Percentiles rank a stretch among this genome's conserved stretches.
Conservation (phyloP, 2,329 filamentous ascomycete species). For the Penicillium sp. region DNA sequence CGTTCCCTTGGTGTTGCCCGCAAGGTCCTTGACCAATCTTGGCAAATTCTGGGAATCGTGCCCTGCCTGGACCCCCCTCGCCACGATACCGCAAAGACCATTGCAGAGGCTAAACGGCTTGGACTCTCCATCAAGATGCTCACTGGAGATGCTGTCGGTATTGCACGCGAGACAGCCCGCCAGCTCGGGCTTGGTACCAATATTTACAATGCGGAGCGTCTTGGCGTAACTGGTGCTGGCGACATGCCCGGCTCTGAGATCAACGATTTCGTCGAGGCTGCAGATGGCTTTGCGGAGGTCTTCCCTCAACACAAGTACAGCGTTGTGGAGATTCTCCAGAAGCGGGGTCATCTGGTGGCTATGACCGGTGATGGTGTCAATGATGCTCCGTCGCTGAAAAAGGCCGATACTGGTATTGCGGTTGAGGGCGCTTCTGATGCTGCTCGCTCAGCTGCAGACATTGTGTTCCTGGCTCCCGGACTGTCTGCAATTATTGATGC, state of each 20-base stretch:
- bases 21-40: constrained; percentile 76
- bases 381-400: constrained; percentile 89
- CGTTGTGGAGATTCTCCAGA: constrained; percentile 89
- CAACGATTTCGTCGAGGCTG: constrained; percentile 93
- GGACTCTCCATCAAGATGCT: constrained; percentile 95
- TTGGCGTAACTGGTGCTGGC: constrained; percentile 85
- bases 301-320: constrained; percentile 97
- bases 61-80: constrained; percentile 90
- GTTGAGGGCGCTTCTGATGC: constrained; percentile 91
- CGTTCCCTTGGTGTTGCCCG: constrained; percentile 90
- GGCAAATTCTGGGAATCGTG: constrained; percentile 95
- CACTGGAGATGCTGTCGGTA: constrained; percentile 91
- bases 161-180: constrained; percentile 86
- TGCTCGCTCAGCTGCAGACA: constrained; percentile 87
- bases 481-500: constrained; percentile 91
- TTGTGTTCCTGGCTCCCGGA: constrained; percentile 89
- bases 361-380: constrained; percentile 98
- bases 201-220: constrained; percentile 89
- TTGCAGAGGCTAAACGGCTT: constrained; percentile 84
- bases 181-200: constrained; percentile 91
- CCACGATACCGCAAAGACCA: constrained; percentile 85
- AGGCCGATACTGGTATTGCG: constrained; percentile 94
- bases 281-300: constrained; percentile 91
- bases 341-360: constrained; percentile 89
- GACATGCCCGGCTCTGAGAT: constrained; percentile 93